A percentile compares a stretch with the other conserved stretches of the same genome.
phyloP scores from a whole-genome alignment of 768 basidiomycete species.

The Termitomyces sp. region DNA sequence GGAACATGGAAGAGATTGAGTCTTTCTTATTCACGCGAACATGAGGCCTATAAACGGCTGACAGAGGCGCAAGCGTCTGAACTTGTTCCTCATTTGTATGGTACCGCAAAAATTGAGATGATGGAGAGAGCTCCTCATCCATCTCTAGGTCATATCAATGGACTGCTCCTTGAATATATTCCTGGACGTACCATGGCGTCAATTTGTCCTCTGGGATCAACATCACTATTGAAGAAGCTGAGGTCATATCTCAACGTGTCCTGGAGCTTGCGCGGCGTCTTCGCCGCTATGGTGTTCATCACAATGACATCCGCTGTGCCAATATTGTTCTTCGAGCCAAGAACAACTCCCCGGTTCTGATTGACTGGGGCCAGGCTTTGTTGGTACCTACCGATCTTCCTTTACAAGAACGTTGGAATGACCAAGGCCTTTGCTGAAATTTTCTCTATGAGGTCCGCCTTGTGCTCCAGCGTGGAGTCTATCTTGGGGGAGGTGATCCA shows the following conservation, averaged over 20 bases:
- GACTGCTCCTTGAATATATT: neutral
- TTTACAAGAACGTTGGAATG: neutral
- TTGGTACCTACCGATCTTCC: neutral
- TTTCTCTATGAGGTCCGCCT: neutral
- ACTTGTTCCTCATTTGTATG: too few relatives aligned
- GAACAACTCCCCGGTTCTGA: too few relatives aligned
- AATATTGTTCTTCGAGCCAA: neutral
- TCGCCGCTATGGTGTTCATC: neutral
- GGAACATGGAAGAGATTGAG: too few relatives aligned
- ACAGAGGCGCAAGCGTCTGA: too few relatives aligned
- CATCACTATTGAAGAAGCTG: neutral
- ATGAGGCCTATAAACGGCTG: too few relatives aligned
- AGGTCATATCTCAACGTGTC: neutral
- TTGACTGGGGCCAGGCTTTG: too few relatives aligned
- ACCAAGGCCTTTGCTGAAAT: neutral
- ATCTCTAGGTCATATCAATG: neutral
- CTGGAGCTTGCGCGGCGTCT: neutral
- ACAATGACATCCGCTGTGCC: neutral
- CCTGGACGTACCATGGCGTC: neutral
- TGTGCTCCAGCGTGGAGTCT: neutral
- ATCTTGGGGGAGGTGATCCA: too few relatives aligned
- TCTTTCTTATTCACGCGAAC: too few relatives aligned
- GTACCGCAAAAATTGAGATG: too few relatives aligned
- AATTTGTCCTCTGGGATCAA: neutral
- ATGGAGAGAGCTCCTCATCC: too few relatives aligned